A percentile compares a stretch with the other conserved stretches of the same genome.
phyloP scores from a whole-genome alignment of 768 basidiomycete species.

The Albatrellus ellisii region DNA sequence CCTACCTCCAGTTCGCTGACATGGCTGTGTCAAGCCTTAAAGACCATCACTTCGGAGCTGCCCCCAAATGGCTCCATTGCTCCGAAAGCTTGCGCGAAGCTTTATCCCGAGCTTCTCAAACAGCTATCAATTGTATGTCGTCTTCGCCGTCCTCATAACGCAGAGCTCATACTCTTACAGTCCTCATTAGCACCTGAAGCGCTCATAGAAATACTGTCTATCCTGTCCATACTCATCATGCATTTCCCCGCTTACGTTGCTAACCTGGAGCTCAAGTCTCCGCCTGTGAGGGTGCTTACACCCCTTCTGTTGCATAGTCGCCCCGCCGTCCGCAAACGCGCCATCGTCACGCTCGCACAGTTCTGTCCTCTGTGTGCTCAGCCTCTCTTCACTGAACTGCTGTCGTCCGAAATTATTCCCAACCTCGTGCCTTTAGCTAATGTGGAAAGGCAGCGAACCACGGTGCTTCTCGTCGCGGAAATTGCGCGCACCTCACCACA shows the following conservation, averaged over 20 bases:
- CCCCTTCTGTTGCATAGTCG: slow-evolving; percentile 65
- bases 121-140: slow-evolving; percentile 59
- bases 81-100: slow-evolving; percentile 64
- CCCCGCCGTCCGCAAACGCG: slow-evolving; percentile 85
- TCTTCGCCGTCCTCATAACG: background rate
- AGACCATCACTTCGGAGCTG: slow-evolving; percentile 88
- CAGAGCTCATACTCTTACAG: slow-evolving; percentile 21
- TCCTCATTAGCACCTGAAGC: slow-evolving; percentile 65
- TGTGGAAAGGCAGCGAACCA: slow-evolving; percentile 63
- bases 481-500: slow-evolving; percentile 63
- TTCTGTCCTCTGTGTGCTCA: slow-evolving; percentile 65
- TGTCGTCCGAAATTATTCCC: slow-evolving; percentile 46
- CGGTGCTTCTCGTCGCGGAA: slow-evolving; percentile 67
- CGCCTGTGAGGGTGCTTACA: slow-evolving; percentile 53
- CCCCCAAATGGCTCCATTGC: slow-evolving; percentile 74
- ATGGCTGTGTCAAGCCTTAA: slow-evolving; percentile 47
- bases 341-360: slow-evolving; percentile 75
- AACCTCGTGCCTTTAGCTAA: slow-evolving; percentile 38
- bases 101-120: slow-evolving; percentile 70
- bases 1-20: background rate
- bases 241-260: slow-evolving; percentile 67
- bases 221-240: slow-evolving; percentile 78
- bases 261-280: slow-evolving; percentile 35
- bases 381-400: slow-evolving; percentile 45
- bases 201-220: slow-evolving; percentile 70